Evolutionary conservation across 495 filamentous ascomycete species (phyloP), one percentile per base, ranked within the genome.

Genomic region (Annulohypoxylon bovei): DNA sequence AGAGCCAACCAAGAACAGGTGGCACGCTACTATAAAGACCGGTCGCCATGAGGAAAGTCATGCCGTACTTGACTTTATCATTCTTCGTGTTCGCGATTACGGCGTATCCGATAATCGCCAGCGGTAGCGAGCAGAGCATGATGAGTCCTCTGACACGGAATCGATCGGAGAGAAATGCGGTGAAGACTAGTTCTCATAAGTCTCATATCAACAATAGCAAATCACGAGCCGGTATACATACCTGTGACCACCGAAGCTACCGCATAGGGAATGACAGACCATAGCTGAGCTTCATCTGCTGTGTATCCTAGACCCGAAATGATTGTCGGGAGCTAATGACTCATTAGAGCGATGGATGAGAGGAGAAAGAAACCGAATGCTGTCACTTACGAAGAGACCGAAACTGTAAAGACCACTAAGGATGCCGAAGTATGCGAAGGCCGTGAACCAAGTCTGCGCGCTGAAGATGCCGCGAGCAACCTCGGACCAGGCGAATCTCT

Each of bases 1-100:
- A 79, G 55, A 80, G 78, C 93, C 92, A 96, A 0, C 88, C 91
- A 4, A 96, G 83, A 20, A 92, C 87, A 49, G 90, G 88, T 1
- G 92, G 92, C 9, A 92, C 88, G 39, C 87, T 86, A 7, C 92
- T 91, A 74, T 95, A 96, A 73, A 96, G 90, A 28, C 93, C 93
- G 2, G 79, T 82, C 25, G 82, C 80, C 70, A 90, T 90, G 58
- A 95, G 84, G 74, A 93, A 89, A 3, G 90, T 93, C 70, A 92
- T 92, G 27, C 89, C 80, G 74, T 93, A 95, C 60, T 89, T 89
- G 22, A 93, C 87, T 16, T 85, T 87, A 3, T 88, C 81, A 14
- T 85, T 82, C 16, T 81, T 71, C 7, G 82, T 82, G 60, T 79
- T 75, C 1, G 85, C 75, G 9, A 93, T 87, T n/a, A 93, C 86